Base-by-base conservation (phyloP, 2,329 filamentous ascomycete genomes). In the Alternaria ethzedia region DNA sequence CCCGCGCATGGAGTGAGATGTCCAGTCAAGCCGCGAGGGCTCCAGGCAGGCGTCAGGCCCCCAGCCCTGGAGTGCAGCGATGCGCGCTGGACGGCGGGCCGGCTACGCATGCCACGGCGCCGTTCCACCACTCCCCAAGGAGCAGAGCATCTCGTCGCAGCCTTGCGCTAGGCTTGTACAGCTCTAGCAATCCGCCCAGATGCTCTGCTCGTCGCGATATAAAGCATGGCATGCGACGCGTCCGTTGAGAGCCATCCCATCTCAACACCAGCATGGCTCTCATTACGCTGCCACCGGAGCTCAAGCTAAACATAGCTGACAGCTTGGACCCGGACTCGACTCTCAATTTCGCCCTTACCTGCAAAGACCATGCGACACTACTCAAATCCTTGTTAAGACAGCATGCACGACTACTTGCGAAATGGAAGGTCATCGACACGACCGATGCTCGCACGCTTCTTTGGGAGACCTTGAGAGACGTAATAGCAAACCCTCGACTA, bases 321-420 rank as follows among this genome's bases (percentile, higher is more conserved):
- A 21, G 17, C 25, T 45, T 69, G 51, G 68, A 66, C n/a, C 70
- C 66, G 4, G 49, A 56, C 13, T 61, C 66, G 12, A 57, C 59
- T 28, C 58, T 68, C 4, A 49, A 58, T 9, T 64, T 69, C 11
- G 68, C 70, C n/a, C 43, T 69, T 21, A 67, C 66, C 5, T 61
- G 63, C 45, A 67, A 57, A 59, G 56, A 57, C 3, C 56, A 64
- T 32, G 47, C 32, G 13, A 46, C 54, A 4, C 47, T 68, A 5
- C 59, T 61, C 43, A 25, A 55, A 47, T 30, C 47, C 8, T 11
- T 61, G 11, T 30, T 70, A 17, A 20, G 51, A 21, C 45, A 64
- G 17, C 66, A 71, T 50, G 47, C 46, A 28, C 60, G 32, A 15
- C 54, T 65, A 17, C 55, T 63, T 11, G 32, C 61, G 6, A 32